Conservation (phyloP, 192 early-diverging fungal species). For the Phlyctochytrium planicorne region DNA sequence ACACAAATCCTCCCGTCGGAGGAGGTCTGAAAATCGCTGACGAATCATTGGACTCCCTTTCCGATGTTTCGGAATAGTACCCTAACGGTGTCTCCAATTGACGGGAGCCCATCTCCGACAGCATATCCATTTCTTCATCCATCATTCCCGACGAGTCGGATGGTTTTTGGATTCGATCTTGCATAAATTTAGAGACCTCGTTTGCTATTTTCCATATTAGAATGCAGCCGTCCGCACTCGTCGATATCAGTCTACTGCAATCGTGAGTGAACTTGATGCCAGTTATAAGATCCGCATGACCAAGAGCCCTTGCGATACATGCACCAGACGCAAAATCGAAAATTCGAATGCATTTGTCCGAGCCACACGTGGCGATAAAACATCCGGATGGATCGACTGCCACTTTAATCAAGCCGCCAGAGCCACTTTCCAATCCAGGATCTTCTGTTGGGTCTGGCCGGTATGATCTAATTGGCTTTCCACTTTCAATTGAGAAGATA, state of each 20-base stretch:
- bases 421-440: conserved; percentile 37
- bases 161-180: conserved; percentile 6
- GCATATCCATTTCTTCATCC: no score
- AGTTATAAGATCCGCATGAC: conserved; percentile 76
- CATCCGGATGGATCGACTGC: conserved; percentile 68
- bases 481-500: conserved; percentile 58
- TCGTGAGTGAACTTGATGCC: conserved; percentile 60
- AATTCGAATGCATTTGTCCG: conserved; percentile 69
- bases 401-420: conserved; percentile 64
- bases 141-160: no score
- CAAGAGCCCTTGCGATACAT: conserved; percentile 57
- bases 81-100: neutral
- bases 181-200: conserved; percentile 37
- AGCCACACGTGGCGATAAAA: conserved; percentile 61
- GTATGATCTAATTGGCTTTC: conserved; percentile 62
- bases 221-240: conserved; percentile 72
- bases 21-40: neutral
- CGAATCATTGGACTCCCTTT: neutral
- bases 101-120: no score
- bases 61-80: neutral
- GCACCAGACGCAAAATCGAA: conserved; percentile 66
- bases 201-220: conserved; percentile 70
- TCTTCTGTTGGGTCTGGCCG: conserved; percentile 47
- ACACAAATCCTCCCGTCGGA: conserved; percentile 18
- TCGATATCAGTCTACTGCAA: conserved; percentile 58